Evolutionary conservation across 2,329 filamentous ascomycete species (phyloP).

Genomic region (Ceratocystis papillata): DNA sequence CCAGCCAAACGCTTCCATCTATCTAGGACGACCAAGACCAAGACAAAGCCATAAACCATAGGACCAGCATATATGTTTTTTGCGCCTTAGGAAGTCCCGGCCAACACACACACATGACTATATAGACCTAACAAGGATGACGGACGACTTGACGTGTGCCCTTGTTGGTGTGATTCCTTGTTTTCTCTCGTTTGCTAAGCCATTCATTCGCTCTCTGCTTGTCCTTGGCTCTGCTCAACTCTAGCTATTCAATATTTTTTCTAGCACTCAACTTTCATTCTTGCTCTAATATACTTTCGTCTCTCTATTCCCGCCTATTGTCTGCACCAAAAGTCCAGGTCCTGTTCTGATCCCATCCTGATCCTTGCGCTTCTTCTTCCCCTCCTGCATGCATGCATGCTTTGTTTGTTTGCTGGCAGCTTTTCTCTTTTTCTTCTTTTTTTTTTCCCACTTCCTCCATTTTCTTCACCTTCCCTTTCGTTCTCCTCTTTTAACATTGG

Average conservation of each 20-base stretch:
- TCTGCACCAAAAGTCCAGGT: background rate
- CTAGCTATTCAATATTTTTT: background rate
- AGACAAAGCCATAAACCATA: too few species aligned
- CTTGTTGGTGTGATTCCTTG: too few species aligned
- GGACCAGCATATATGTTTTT: too few species aligned
- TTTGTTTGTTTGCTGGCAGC: conserved; percentile 8
- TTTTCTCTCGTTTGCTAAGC: too few species aligned
- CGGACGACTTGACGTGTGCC: too few species aligned
- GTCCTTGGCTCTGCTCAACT: too few species aligned
- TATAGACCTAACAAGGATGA: too few species aligned
- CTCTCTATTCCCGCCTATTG: background rate
- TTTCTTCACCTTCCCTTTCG: background rate
- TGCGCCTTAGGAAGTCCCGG: too few species aligned
- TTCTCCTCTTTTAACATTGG: conserved; percentile 17
- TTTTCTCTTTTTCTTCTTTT: conserved; percentile 12
- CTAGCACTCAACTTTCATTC: background rate
- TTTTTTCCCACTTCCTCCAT: background rate
- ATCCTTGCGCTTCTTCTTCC: conserved; percentile 12
- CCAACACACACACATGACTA: too few species aligned
- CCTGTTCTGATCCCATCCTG: conserved; percentile 12
- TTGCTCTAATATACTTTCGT: background rate
- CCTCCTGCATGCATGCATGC: conserved; percentile 9
- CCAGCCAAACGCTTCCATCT: too few species aligned
- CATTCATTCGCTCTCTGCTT: too few species aligned
- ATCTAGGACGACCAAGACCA: too few species aligned